Conservation (phyloP, 257 asterid species). For the Penstemon davidsonii region DNA sequence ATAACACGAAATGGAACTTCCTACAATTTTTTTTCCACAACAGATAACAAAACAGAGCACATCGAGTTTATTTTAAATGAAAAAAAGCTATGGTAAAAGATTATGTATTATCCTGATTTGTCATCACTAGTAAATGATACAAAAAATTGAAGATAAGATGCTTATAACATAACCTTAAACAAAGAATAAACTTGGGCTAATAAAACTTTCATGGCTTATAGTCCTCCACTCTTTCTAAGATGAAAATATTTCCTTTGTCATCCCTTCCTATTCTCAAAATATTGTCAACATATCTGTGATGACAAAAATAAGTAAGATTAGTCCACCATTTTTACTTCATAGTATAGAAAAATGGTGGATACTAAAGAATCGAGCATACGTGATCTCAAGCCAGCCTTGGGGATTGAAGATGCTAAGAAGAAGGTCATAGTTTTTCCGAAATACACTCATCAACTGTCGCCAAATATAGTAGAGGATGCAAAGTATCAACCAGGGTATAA, state of each 20-base stretch:
- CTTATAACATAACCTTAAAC: neutral
- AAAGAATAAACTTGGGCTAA: no score
- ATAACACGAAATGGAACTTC: no score
- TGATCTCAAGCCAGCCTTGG: conserved; percentile 90
- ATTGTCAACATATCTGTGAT: conserved; percentile 72
- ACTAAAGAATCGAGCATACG: conserved; percentile 44
- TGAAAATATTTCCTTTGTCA: conserved; percentile 77
- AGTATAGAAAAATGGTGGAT: neutral
- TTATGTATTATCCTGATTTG: neutral
- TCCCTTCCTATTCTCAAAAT: conserved; percentile 83
- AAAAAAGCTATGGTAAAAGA: no score
- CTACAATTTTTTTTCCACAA: no score
- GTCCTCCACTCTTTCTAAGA: conserved; percentile 46
- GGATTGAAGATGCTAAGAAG: conserved; percentile 85
- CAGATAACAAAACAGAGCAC: neutral
- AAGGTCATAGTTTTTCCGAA: conserved; percentile 72
- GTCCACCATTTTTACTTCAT: neutral
- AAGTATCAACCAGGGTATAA: neutral
- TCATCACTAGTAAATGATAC: neutral
- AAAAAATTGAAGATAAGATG: neutral
- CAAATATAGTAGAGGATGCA: conserved; percentile 7
- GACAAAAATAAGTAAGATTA: conserved; percentile 26
- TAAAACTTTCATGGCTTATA: no score
- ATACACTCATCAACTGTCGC: conserved; percentile 77
- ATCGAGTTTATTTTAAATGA: no score